These are phyloP conservation scores for Metschnikowia drakensbergensis DNA, from an alignment of 805 yeast species.

Conservation along the genomic window DNA sequence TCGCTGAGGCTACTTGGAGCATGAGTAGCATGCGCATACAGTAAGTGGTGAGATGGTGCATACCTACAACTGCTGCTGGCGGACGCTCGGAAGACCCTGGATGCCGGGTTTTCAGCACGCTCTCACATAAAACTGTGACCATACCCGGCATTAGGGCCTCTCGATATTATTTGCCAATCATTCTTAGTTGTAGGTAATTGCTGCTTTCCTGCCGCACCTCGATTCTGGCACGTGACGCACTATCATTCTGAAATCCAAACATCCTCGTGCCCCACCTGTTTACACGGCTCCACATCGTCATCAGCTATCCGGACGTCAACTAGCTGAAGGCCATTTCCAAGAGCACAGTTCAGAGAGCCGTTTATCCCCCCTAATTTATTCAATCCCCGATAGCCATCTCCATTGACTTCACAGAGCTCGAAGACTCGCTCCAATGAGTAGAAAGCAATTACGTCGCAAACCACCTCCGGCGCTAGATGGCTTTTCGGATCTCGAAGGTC, in stretches of 20 bases:
- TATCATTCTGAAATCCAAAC: background rate
- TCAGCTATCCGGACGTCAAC: background rate
- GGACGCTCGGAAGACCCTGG: background rate
- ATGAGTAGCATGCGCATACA: conserved; percentile 1
- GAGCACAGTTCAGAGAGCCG: no score
- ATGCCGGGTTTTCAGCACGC: no score
- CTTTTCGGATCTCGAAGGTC: background rate
- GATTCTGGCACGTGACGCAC: background rate
- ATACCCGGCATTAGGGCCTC: background rate
- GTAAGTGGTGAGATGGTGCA: conserved; percentile 1
- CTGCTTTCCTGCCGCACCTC: background rate
- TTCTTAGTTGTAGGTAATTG: background rate
- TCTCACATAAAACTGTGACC: background rate
- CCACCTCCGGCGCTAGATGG: background rate
- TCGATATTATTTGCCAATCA: background rate
- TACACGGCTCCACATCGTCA: background rate
- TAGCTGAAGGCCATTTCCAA: no score
- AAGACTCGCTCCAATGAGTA: background rate
- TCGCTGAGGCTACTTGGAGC: background rate
- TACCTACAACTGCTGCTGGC: background rate
- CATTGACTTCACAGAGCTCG: background rate
- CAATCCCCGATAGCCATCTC: no score
- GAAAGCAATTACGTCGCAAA: background rate
- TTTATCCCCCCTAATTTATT: background rate
- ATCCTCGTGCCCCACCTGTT: conserved; percentile 1